phyloP scores from a whole-genome alignment of 2,329 filamentous ascomycete species.

The Fonsecaea erecta region DNA sequence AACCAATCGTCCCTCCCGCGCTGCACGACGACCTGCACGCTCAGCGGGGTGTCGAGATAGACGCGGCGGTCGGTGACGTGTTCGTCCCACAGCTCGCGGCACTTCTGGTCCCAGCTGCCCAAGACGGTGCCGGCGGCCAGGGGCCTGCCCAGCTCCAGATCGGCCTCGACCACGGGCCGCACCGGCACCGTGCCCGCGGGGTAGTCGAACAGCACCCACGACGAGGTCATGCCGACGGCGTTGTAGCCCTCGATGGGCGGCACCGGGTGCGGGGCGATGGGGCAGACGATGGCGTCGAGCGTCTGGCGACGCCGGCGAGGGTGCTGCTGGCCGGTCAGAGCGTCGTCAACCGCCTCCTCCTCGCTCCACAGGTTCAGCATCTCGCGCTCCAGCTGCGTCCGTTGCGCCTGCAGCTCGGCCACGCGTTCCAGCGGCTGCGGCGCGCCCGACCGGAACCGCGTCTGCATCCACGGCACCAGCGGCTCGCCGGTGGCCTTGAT shows the following conservation, averaged over 20 bases:
- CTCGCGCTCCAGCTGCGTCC: constrained; percentile 58
- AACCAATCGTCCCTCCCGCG: constrained; percentile 60
- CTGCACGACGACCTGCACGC: constrained; percentile 62
- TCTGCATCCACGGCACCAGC: constrained; percentile 64
- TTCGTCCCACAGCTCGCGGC: constrained; percentile 61
- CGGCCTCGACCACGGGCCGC: constrained; percentile 53
- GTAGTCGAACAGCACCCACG: constrained; percentile 67
- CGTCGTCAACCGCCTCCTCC: constrained; percentile 16
- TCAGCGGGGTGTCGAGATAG: constrained; percentile 60
- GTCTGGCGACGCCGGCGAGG: constrained; percentile 45
- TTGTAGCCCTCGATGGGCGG: constrained; percentile 67
- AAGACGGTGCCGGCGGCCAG: constrained; percentile 47
- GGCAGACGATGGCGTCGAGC: constrained; percentile 67
- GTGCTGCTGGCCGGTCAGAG: too few relatives aligned
- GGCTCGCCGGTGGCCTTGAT: constrained; percentile 62
- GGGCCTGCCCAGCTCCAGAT: constrained; percentile 56
- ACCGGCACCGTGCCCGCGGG: constrained; percentile 64
- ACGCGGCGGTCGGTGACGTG: constrained; percentile 57
- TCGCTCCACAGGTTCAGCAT: constrained; percentile 61
- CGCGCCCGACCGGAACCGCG: constrained; percentile 55
- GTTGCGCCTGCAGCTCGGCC: constrained; percentile 58
- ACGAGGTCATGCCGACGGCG: constrained; percentile 64
- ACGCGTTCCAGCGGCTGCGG: constrained; percentile 55
- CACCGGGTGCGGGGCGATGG: constrained; percentile 67
- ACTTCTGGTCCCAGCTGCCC: constrained; percentile 65